Evolutionary conservation across 345 rosid genomes (phyloP).

Genomic region (Citrus trifoliata): DNA sequence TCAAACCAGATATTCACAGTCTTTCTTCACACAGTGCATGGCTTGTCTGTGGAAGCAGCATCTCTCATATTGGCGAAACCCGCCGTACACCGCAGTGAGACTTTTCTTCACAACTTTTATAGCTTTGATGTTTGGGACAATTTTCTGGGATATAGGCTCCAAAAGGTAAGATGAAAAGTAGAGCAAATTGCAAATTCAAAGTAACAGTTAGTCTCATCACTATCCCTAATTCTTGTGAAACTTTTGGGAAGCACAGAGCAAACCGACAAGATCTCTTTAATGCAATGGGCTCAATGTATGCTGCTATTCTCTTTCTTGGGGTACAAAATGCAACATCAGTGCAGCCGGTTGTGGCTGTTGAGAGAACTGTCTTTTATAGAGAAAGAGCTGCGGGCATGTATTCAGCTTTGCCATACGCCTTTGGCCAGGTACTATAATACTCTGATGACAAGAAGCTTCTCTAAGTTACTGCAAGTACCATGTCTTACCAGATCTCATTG

Average conservation of each 20-base stretch:
- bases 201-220: not conserved
- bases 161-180: constrained; percentile 33
- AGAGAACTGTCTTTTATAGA: constrained; percentile 68
- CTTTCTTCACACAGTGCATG: constrained; percentile 42
- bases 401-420: constrained; percentile 71
- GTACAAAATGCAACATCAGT: constrained; percentile 45
- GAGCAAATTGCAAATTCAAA: not conserved
- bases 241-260: constrained; percentile 25
- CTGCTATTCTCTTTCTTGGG: constrained; percentile 62
- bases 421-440: constrained; percentile 45
- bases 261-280: constrained; percentile 50
- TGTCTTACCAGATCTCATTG: not conserved
- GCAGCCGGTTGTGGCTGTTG: constrained; percentile 63
- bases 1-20: constrained; percentile 42
- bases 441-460: not conserved
- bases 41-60: constrained; percentile 72
- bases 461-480: not conserved
- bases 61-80: constrained; percentile 64
- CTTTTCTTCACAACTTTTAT: constrained; percentile 48
- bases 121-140: constrained; percentile 64
- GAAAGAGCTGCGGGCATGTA: constrained; percentile 80
- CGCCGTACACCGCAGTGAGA: constrained; percentile 49
- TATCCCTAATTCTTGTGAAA: not conserved
- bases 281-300: constrained; percentile 66
- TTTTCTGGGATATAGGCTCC: constrained; percentile 64